Percentiles rank a stretch among this genome's conserved stretches.
phyloP scores from a whole-genome alignment of 345 rosid genomes.

The Clarkia xantiana region DNA sequence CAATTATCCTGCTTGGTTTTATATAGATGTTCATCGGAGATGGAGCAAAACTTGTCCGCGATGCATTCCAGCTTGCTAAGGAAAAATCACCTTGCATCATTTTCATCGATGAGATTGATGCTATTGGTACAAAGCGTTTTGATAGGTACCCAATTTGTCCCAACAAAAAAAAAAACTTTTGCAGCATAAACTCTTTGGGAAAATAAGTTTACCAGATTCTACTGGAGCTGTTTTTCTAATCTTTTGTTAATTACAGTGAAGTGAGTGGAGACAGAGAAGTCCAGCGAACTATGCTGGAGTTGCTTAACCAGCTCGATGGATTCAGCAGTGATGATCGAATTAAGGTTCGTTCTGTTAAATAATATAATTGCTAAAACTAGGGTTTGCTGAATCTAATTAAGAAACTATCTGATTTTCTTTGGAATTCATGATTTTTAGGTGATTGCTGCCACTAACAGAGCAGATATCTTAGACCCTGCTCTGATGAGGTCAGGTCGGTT shows the following conservation, averaged over 20 bases:
- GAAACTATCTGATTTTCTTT: too few relatives aligned
- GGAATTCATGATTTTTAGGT: constrained; percentile 29
- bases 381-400: too few relatives aligned
- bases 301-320: constrained; percentile 97
- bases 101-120: constrained; percentile 96
- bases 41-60: constrained; percentile 98
- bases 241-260: constrained; percentile 46
- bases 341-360: constrained; percentile 36
- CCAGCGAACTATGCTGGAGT: constrained; percentile 95
- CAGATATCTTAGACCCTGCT: constrained; percentile 97
- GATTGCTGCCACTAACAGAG: constrained; percentile 97
- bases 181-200: too few relatives aligned
- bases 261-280: constrained; percentile 99
- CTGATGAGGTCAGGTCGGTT: constrained; percentile 97
- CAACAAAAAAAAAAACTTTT: too few relatives aligned
- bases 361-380: background rate
- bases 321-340: constrained; percentile 96
- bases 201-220: background rate
- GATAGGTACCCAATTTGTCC: constrained; percentile 45
- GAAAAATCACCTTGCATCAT: constrained; percentile 99
- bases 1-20: constrained; percentile 1
- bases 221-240: background rate
- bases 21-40: constrained; percentile 98
- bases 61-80: constrained; percentile 98
- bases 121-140: constrained; percentile 95